Evolutionary conservation across 2,329 filamentous ascomycete species (phyloP), one percentile per base, ranked within the genome.

Genomic region (Aspergillus eucalypticola): DNA sequence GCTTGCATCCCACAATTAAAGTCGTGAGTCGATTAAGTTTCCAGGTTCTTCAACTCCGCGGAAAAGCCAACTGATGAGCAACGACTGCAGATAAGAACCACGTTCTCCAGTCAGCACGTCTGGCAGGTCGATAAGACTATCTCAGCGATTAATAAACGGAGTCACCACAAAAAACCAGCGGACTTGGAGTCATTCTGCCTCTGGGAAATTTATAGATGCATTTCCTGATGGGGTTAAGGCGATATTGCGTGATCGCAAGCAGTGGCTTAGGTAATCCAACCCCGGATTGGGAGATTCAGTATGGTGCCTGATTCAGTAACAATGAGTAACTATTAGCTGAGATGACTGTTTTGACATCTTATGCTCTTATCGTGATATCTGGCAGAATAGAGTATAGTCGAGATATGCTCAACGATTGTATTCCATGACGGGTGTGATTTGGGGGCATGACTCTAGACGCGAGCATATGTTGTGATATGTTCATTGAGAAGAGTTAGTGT

Each of bases 191-290:
- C n/a, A 19, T 53, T 35, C 23, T 23, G 38, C 49, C 49, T 21
- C 19, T 60, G 42, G 50, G 32, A 44, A 51, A 65, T 69, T 66
- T 69, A 66, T 69, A 70, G 65, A 67, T 65, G 62, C 59, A 57
- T 58, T 27, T 27, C 69, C 68, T 61, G 63, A 72, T 63, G 65
- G 58, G 66, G 71, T 67, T 71, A 73, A 66, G 53, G 60, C 63
- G 58, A 65, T 67, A 71, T 71, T 67, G 70, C 71, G 71, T 72
- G 70, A 69, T 73, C 58, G 58, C 21, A 42, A 13, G 27, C 23
- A 15, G 8, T 23, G 35, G 64, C 64, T 69, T 68, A 69, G 56
- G 50, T 69, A 68, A 68, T 48, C 58, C 23, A 17, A 25, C 41
- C 19, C 53, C 25, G 53, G 38, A 54, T 54, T 55, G 39, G 53